These are phyloP conservation scores for Castanea sativa DNA, from an alignment of 306 rosid species.

Conservation along the genomic window DNA sequence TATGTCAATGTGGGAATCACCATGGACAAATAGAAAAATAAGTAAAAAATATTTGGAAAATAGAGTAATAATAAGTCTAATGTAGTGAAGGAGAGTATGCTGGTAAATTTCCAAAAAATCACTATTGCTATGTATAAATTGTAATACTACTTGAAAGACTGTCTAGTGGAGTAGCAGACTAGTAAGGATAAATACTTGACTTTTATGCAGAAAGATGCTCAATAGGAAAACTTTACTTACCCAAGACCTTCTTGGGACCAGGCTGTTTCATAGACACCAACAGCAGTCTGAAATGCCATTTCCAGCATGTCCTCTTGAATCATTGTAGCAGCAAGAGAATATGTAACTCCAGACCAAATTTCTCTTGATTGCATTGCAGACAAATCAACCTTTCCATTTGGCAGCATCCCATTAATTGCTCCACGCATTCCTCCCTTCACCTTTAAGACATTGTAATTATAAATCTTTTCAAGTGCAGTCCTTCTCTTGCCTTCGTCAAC, in stretches of 20 bases:
- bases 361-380: slow-evolving; percentile 80
- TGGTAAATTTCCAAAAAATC: neutral
- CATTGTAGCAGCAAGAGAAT: slow-evolving; percentile 90
- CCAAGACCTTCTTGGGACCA: slow-evolving; percentile 89
- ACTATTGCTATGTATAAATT: neutral
- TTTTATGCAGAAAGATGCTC: neutral
- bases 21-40: neutral
- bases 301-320: slow-evolving; percentile 81
- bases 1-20: neutral
- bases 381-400: slow-evolving; percentile 83
- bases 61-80: neutral
- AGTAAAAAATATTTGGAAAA: neutral
- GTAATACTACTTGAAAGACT: neutral
- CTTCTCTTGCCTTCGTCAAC: slow-evolving; percentile 61
- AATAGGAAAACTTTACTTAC: slow-evolving; percentile 34
- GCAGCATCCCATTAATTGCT: slow-evolving; percentile 92
- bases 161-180: neutral
- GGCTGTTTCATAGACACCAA: slow-evolving; percentile 70
- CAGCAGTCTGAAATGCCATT: slow-evolving; percentile 77
- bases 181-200: neutral
- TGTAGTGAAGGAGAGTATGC: neutral
- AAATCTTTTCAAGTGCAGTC: slow-evolving; percentile 67
- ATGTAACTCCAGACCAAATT: slow-evolving; percentile 98
- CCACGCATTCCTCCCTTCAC: slow-evolving; percentile 74
- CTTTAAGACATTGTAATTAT: slow-evolving; percentile 70